Conservation (phyloP, 2,329 filamentous ascomycete species). For the Curvularia verruculosa region DNA sequence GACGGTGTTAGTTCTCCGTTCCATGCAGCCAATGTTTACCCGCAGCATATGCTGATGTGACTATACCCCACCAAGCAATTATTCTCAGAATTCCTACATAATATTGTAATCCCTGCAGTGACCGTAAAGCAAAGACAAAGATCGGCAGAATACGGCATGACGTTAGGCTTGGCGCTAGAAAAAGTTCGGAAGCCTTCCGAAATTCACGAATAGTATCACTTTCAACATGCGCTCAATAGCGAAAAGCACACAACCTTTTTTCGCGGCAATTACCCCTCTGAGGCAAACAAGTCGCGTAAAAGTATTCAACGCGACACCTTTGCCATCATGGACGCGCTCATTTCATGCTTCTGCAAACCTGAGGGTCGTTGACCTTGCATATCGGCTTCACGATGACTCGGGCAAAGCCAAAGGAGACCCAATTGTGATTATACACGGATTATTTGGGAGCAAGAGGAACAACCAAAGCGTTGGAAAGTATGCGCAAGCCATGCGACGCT, state of each 20-base stretch:
- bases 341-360: constrained; percentile 37
- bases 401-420: constrained; percentile 58
- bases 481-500: neutral
- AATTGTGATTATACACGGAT: constrained; percentile 87
- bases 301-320: neutral
- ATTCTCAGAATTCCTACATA: neutral
- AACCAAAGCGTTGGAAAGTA: constrained; percentile 94
- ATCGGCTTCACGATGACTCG: constrained; percentile 44
- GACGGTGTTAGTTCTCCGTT: too few species aligned
- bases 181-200: constrained; percentile 20
- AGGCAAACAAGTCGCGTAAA: constrained; percentile 20
- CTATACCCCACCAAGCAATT: neutral
- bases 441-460: constrained; percentile 96
- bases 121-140: neutral
- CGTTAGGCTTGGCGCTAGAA: constrained; percentile 21
- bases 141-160: constrained; percentile 11
- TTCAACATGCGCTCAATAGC: constrained; percentile 26
- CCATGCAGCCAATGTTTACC: neutral
- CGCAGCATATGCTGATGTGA: neutral
- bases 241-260: constrained; percentile 20
- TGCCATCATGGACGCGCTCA: constrained; percentile 31
- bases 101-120: neutral
- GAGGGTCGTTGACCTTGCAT: constrained; percentile 41
- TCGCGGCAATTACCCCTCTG: constrained; percentile 17
- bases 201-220: constrained; percentile 8